phyloP scores from a whole-genome alignment of 2,329 filamentous ascomycete genomes.

The Seiridium cupressi region DNA sequence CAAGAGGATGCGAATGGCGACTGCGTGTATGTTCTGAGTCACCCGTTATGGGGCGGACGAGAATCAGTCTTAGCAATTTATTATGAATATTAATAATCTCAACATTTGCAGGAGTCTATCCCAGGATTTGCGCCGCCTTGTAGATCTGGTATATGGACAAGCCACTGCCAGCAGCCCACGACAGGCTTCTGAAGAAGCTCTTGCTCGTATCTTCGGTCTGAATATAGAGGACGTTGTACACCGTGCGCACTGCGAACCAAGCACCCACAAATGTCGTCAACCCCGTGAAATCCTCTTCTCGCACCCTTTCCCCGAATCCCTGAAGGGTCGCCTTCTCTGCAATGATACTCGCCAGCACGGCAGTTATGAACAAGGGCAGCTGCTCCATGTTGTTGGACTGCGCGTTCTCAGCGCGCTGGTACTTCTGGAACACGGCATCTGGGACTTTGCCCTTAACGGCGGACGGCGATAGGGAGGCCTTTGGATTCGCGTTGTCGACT shows the following conservation, averaged over 20 bases:
- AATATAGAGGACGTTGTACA: not conserved
- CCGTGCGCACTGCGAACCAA: not conserved
- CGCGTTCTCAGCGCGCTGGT: not conserved
- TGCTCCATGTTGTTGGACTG: not conserved
- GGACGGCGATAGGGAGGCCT: not conserved
- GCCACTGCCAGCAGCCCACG: not conserved
- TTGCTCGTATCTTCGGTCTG: not conserved
- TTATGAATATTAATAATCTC: not conserved
- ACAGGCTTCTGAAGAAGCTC: not conserved
- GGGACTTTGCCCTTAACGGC: not conserved
- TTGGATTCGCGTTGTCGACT: not conserved
- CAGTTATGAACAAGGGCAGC: not conserved
- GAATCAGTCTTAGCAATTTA: no score
- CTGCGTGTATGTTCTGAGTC: slow-evolving; percentile 8
- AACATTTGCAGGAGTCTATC: not conserved
- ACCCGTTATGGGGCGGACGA: no score
- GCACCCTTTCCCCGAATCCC: not conserved
- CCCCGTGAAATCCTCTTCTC: not conserved
- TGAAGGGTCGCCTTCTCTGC: not conserved
- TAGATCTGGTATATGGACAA: not conserved
- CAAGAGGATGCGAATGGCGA: slow-evolving; percentile 36
- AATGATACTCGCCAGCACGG: not conserved
- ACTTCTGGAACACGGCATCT: not conserved
- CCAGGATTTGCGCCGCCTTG: not conserved
- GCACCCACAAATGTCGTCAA: not conserved